Percentiles rank a stretch among this genome's conserved stretches.
Evolutionary conservation across 768 basidiomycete species (phyloP).

Genomic region (Plicaturopsis crispa): DNA sequence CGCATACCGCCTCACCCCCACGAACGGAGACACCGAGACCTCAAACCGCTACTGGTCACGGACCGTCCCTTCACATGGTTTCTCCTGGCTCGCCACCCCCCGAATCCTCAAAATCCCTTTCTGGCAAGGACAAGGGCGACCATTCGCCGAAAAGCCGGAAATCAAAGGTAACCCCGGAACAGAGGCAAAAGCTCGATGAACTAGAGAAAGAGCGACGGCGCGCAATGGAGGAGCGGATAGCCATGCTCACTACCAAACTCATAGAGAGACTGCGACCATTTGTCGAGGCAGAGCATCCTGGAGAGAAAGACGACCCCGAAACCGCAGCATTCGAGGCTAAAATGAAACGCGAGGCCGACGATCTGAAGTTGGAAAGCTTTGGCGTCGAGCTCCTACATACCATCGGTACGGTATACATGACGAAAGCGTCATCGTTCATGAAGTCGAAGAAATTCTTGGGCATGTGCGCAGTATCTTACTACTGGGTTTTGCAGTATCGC

Average conservation of each 20-base stretch:
- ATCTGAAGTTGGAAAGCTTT: slow-evolving; percentile 95
- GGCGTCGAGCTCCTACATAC: slow-evolving; percentile 93
- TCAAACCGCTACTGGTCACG: neutral
- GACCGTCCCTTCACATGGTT: neutral
- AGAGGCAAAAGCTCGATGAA: slow-evolving; percentile 74
- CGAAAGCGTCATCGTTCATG: slow-evolving; percentile 87
- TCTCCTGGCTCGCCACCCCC: neutral
- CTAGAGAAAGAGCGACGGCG: slow-evolving; percentile 77
- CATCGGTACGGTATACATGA: slow-evolving; percentile 87
- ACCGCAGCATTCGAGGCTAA: slow-evolving; percentile 68
- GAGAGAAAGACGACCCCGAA: slow-evolving; percentile 76
- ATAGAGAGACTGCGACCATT: slow-evolving; percentile 82
- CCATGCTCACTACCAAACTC: slow-evolving; percentile 69
- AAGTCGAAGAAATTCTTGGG: slow-evolving; percentile 90
- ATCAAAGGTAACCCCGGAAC: slow-evolving; percentile 67
- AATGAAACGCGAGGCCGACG: slow-evolving; percentile 82
- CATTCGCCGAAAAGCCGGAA: slow-evolving; percentile 24
- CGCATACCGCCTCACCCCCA: slow-evolving; percentile 7
- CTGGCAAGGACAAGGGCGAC: neutral
- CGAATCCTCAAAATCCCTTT: slow-evolving; percentile 10
- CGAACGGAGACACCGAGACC: slow-evolving; percentile 1
- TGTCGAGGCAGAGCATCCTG: slow-evolving; percentile 83
- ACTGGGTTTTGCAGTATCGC: too few relatives aligned
- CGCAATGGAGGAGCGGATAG: slow-evolving; percentile 73
- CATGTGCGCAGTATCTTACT: slow-evolving; percentile 46